A percentile compares a stretch with the other conserved stretches of the same genome.
phyloP scores from a whole-genome alignment of 1,139 yeast species.

The Meyerozyma elateridarum region DNA sequence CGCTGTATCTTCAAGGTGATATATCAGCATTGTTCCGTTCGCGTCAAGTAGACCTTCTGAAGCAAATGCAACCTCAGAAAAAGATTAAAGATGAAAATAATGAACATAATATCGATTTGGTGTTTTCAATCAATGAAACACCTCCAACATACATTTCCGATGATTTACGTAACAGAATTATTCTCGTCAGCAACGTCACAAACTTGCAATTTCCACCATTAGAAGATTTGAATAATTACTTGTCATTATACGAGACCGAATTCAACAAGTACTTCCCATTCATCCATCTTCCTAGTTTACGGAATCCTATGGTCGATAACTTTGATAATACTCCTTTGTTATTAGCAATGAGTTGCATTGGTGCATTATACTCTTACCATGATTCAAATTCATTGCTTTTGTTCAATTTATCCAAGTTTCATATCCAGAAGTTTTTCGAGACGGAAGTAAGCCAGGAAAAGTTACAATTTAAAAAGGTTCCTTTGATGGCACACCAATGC shows the following conservation, averaged over 20 bases:
- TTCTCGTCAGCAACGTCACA: constrained; percentile 46
- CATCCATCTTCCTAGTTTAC: constrained; percentile 67
- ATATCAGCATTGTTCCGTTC: constrained; percentile 53
- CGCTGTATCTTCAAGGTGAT: constrained; percentile 20
- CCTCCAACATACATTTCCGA: constrained; percentile 36
- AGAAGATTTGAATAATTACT: constrained; percentile 69
- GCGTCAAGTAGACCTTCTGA: constrained; percentile 57
- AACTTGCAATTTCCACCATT: constrained; percentile 62
- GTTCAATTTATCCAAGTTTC: constrained; percentile 73
- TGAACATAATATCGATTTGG: constrained; percentile 12
- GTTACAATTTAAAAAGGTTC: constrained; percentile 58
- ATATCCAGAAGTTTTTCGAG: constrained; percentile 74
- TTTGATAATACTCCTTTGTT: constrained; percentile 69
- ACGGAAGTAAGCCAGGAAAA: constrained; percentile 45
- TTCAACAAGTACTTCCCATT: constrained; percentile 81
- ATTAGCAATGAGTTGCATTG: constrained; percentile 82
- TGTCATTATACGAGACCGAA: constrained; percentile 64
- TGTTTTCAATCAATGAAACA: constrained; percentile 10
- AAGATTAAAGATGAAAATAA: constrained; percentile 7
- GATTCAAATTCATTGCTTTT: constrained; percentile 70
- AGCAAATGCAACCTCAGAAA: constrained; percentile 22
- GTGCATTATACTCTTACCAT: constrained; percentile 83
- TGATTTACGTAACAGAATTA: constrained; percentile 49
- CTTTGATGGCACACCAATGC: constrained; percentile 86
- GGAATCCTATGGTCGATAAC: constrained; percentile 49